phyloP scores from a whole-genome alignment of 495 filamentous ascomycete genomes.

The Xylaria castorea region DNA sequence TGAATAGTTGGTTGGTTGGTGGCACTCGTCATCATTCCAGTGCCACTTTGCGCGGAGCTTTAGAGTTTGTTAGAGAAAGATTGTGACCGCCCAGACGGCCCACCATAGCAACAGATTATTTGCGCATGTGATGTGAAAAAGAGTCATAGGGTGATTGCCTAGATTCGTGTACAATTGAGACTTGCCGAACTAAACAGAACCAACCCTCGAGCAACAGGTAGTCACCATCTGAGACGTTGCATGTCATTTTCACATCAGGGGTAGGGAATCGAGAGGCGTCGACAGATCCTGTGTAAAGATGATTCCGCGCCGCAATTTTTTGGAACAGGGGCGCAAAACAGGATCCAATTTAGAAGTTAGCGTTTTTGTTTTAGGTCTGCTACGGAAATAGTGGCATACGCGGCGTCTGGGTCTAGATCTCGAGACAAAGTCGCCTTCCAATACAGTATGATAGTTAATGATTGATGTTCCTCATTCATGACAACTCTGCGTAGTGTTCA shows the following conservation, averaged over 20 bases:
- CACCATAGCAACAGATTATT: conserved; percentile 4
- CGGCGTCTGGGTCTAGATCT: conserved; percentile 5
- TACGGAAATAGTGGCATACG: not conserved
- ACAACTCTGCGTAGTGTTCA: not conserved
- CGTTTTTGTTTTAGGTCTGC: not conserved
- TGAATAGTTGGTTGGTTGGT: not conserved
- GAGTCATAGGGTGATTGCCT: not conserved
- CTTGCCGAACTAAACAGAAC: not conserved
- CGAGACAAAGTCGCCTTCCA: conserved; percentile 8
- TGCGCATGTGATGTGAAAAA: not conserved
- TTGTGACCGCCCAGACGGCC: not conserved
- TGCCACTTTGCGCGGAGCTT: not conserved
- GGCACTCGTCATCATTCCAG: not conserved
- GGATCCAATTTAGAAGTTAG: not conserved
- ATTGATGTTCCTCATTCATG: not conserved
- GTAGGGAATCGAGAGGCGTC: conserved; percentile 12
- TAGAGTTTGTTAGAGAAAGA: not conserved
- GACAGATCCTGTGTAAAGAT: not conserved
- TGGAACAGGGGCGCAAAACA: not conserved
- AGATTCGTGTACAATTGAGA: not conserved
- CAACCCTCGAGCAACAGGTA: not conserved
- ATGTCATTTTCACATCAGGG: not conserved
- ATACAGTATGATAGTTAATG: not conserved
- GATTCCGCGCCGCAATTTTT: conserved; percentile 10
- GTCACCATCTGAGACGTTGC: not conserved